phyloP scores from a whole-genome alignment of 441 rosid species.

The Pelargonium myrrhifolium region DNA sequence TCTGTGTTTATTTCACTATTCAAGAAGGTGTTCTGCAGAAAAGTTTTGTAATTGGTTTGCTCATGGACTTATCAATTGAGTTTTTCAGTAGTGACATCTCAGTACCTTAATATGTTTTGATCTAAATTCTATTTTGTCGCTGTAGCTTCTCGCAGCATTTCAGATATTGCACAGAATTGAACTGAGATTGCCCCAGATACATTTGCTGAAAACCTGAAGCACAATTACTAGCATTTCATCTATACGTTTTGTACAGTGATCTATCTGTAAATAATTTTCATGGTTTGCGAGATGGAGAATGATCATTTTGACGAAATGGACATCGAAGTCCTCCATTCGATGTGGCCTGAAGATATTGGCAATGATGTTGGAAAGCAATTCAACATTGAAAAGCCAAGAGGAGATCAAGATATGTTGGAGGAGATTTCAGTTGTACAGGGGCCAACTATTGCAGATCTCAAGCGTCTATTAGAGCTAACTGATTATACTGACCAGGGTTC shows the following conservation, averaged over 20 bases:
- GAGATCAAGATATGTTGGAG: constrained; percentile 83
- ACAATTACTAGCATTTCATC: constrained; percentile 11
- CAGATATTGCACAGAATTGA: neutral
- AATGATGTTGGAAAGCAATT: constrained; percentile 68
- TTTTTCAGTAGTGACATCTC: neutral
- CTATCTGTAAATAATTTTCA: constrained; percentile 23
- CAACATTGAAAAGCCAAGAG: constrained; percentile 71
- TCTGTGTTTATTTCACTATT: neutral
- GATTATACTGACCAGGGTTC: constrained; percentile 62
- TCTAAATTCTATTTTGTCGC: neutral
- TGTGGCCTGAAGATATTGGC: constrained; percentile 96
- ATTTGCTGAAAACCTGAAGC: constrained; percentile 15
- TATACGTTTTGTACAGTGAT: constrained; percentile 16
- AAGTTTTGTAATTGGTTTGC: neutral
- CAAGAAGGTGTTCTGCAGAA: neutral
- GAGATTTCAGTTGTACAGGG: constrained; percentile 60
- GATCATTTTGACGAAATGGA: constrained; percentile 79
- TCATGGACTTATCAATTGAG: neutral
- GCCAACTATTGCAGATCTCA: constrained; percentile 58
- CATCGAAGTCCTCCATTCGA: constrained; percentile 67
- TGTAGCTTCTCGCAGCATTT: too few species aligned
- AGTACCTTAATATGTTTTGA: neutral
- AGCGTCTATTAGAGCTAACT: constrained; percentile 51
- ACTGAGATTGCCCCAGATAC: neutral
- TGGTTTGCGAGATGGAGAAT: constrained; percentile 53